Base-by-base conservation (phyloP, 2,329 filamentous ascomycete genomes). In the Aspergillus bombycis region DNA sequence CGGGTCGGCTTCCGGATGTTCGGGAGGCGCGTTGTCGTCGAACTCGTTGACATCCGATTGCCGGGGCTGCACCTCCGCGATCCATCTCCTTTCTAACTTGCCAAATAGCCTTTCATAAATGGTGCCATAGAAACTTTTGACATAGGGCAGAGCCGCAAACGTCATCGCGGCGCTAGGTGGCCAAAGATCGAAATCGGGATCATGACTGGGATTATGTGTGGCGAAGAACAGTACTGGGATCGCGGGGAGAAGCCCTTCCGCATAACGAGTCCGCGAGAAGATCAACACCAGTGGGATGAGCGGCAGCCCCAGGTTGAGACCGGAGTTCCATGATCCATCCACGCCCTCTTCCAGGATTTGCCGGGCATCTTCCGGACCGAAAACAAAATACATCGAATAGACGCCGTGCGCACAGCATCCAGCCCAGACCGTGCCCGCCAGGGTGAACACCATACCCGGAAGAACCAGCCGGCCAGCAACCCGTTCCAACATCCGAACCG, bases 211-310 rank as follows among this genome's bases (percentile, higher is more conserved):
- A 53, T 75, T 78, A 61, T 83, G 80, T 9, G 81, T 80, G 36
- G 81, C 81, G 65, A 85, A 82, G 62, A 84, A 83, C 45, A 84
- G 73, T 61, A 91, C 82, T 0, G 88, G 88, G 21, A 90, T 80
- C 23, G 86, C 84, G 2, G 88, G 88, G 8, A 91, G 80, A 9
- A 89, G 79, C 3, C 85, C 84, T 68, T 92, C 89, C 34, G 86
- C 85, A 55, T 89, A 81, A 2, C 81, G 83, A 30, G 89, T 88
- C 38, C 91, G 83, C 23, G 89, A 89, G n/a, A 90, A 82, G 12
- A 93, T 82, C 10, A 94, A 81, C 2, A 87, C 83, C 12, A 90
- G 82, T 0, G 88, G 89, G 62, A 94, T 90, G 8, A 91, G 79
- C 1, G 89, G 88, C 4, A 92, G 75, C 2, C 88, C 88, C 32